Evolutionary conservation across 495 filamentous ascomycete species (phyloP), one percentile per base, ranked within the genome.

Genomic region (Xylaria venustula): DNA sequence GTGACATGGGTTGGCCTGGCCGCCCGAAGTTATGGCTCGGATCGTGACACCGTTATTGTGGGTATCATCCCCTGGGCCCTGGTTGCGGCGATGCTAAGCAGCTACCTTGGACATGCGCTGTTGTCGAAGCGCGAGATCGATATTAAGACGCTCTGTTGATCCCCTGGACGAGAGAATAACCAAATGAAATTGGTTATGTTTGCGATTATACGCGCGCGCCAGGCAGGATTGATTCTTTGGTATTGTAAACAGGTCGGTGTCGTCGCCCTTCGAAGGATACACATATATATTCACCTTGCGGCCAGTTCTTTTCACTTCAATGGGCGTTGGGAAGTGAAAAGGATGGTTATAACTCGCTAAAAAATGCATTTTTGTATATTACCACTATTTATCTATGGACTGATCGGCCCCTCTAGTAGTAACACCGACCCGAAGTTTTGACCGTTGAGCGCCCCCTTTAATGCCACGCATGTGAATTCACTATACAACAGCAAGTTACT

Each of bases 1-100:
- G 66, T 79, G 7, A 32, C 50, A 19, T 65, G 58, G n/a, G 72
- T 73, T 32, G 60, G 61, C 3, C 54, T 68, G 1, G 37, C 67
- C 26, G 78, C 78, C 3, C 65, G 73, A 57, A 67, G 49, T 0
- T 45, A 67, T 28, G 69, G 64, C 32, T 64, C 64, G 1, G 70
- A 68, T 60, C 62, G 70, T 14, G 72, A 82, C 63, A 37, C 77
- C 46, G 71, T 80, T 8, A 67, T 80, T 51, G 65, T 82, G 40
- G 77, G 70, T 2, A 67, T 76, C 34, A 63, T 80, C 17, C 79
- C 78, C 1, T 76, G 70, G 73, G 73, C 74, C 2, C 62, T 74
- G 12, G 79, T 76, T 54, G 55, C 64, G 7, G 76, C 78, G 15
- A 81, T 82, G 73, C 53, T 72, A 15, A 65, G 63, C 41, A 78